Conservation (phyloP, 805 yeast genomes). For the Wickerhamiella allomyrinae region DNA sequence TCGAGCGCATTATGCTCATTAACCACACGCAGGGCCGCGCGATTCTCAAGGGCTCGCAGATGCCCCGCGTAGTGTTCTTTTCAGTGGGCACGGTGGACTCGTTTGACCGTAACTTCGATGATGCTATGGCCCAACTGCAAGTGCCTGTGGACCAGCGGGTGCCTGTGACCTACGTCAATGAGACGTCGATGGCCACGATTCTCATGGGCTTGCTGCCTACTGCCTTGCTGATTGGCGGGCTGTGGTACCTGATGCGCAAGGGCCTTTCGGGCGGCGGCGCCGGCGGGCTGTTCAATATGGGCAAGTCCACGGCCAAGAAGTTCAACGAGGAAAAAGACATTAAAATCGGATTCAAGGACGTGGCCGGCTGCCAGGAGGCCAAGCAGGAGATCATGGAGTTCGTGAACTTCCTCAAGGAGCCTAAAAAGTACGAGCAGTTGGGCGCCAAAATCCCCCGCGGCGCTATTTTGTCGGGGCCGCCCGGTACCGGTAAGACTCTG, state of each 20-base stretch:
- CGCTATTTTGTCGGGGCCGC: slow-evolving; percentile 94
- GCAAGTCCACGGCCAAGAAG: slow-evolving; percentile 79
- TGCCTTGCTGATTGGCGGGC: slow-evolving; percentile 70
- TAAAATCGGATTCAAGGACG: slow-evolving; percentile 79
- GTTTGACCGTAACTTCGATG: slow-evolving; percentile 67
- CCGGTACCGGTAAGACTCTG: slow-evolving; percentile 97
- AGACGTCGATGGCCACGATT: slow-evolving; percentile 50
- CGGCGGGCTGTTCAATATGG: slow-evolving; percentile 70
- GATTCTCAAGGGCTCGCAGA: slow-evolving; percentile 37
- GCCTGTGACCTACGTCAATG: slow-evolving; percentile 69
- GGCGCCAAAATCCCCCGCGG: slow-evolving; percentile 99
- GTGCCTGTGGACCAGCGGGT: slow-evolving; percentile 50
- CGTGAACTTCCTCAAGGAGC: slow-evolving; percentile 83
- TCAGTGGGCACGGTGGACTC: slow-evolving; percentile 79
- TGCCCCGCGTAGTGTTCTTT: slow-evolving; percentile 43
- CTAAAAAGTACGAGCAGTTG: slow-evolving; percentile 73
- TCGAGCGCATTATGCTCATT: slow-evolving; percentile 55
- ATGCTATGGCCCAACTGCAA: slow-evolving; percentile 56
- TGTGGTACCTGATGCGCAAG: slow-evolving; percentile 64
- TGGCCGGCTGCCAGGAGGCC: slow-evolving; percentile 95
- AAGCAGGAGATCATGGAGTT: slow-evolving; percentile 97
- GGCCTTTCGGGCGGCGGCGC: slow-evolving; percentile 51
- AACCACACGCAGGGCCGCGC: slow-evolving; percentile 67
- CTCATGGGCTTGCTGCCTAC: slow-evolving; percentile 79
- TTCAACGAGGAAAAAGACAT: slow-evolving; percentile 88